Evolutionary conservation across 345 rosid genomes (phyloP), one percentile per base, ranked within the genome.

Genomic region (Eutrema heterophyllum): DNA sequence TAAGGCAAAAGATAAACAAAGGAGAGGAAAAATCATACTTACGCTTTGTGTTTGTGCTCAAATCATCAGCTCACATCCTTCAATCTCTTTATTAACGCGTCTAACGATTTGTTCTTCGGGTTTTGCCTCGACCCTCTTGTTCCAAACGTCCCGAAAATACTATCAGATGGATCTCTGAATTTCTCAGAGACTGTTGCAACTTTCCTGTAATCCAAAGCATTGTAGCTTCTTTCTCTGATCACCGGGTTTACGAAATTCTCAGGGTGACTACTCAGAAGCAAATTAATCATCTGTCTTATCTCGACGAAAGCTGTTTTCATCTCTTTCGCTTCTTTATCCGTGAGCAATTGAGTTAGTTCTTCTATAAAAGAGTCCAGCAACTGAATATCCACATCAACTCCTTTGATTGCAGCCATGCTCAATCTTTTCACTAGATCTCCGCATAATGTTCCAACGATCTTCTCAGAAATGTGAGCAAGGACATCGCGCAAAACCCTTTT

Each of bases 31-130:
- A 21, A 7, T 12, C 5, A 6, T 55, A 69, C 72, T 71, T 64
- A 71, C 83, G 75, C 78, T 33, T 73, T 70, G 69, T 55, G 70
- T 68, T 56, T 74, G 68, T 4, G 36, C 33, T 15, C 9, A 4
- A 44, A 63, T 75, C 51, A 53, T 69, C 74, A 95, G 91, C 81
- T 95, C 63, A 80, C 96, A 40, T 95, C 98, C 85, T 79, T 92
- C 80, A 95, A 91, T 78, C 91, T 84, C 84, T 85, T 95, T 66
- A 95, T 95, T 79, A 92, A 81, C 9, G 91, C 71, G 78, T 95
- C 98, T 70, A 95, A 81, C 6, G 99, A 95, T 81, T 95, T 92
- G 86, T 88, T 92, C 83, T 90, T 95, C 0, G 98, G 88, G 62
- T 92, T 95, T 78, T 84, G 91, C 83, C 80, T 86, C 68, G 89